A percentile compares a stretch with the other conserved stretches of the same genome.
phyloP scores from a whole-genome alignment of 306 rosid genomes.

The Leucaena leucocephala region DNA sequence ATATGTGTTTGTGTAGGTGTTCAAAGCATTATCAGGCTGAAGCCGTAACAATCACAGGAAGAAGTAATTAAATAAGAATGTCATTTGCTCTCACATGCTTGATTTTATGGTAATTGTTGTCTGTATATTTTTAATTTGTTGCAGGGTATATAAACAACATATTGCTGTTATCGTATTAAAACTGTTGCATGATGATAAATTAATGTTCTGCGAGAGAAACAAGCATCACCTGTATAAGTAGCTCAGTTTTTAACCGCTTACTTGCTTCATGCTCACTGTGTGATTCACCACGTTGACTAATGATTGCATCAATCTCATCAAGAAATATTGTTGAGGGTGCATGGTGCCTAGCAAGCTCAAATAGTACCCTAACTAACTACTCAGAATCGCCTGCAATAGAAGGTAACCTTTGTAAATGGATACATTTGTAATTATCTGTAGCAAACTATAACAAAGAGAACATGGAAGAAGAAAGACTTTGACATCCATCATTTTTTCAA shows the following conservation, averaged over 20 bases:
- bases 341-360: conserved; percentile 98
- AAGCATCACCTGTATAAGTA: conserved; percentile 90
- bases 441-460: conserved; percentile 18
- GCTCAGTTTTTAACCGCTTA: conserved; percentile 91
- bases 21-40: conserved; percentile 5
- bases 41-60: conserved; percentile 16
- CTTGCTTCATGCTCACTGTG: conserved; percentile 99
- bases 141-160: not conserved
- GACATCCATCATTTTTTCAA: not conserved
- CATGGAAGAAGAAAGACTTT: not conserved
- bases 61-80: not conserved
- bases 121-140: not conserved
- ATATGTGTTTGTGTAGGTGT: not conserved
- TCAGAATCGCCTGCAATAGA: conserved; percentile 86
- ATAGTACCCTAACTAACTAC: conserved; percentile 81
- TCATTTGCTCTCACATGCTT: not conserved
- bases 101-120: not conserved
- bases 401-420: conserved; percentile 34
- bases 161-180: conserved; percentile 3
- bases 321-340: conserved; percentile 98
- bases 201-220: conserved; percentile 29
- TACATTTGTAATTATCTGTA: not conserved
- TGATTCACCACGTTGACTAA: conserved; percentile 97
- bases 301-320: conserved; percentile 97
- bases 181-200: conserved; percentile 19